phyloP scores from a whole-genome alignment of 1,284 basidiomycete genomes.

The Porogramme epimiltina region DNA sequence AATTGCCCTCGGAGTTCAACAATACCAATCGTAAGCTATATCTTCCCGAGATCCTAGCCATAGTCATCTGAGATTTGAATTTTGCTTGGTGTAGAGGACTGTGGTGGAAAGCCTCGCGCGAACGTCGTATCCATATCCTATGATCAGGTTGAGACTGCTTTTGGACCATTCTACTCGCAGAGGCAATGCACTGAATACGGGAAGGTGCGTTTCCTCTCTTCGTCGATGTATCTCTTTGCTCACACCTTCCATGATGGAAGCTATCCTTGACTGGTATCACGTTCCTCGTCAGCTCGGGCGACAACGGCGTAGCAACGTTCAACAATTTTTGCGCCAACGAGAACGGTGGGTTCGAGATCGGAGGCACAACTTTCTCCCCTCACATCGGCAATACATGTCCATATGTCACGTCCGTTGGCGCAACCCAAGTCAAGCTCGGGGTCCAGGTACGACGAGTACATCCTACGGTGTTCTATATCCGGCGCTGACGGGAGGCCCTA shows the following conservation, averaged over 20 bases:
- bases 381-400: conserved; percentile 32
- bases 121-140: conserved; percentile 60
- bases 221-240: neutral
- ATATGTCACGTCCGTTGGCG: conserved; percentile 27
- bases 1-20: conserved; percentile 20
- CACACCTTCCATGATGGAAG: conserved; percentile 25
- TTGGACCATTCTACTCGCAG: conserved; percentile 43
- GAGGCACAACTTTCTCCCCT: conserved; percentile 17
- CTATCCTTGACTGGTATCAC: conserved; percentile 49
- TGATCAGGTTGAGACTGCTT: conserved; percentile 44
- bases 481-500: neutral
- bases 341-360: conserved; percentile 29
- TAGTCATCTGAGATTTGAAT: neutral
- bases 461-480: neutral
- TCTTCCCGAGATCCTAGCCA: neutral
- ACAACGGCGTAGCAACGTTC: conserved; percentile 54
- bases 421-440: conserved; percentile 21
- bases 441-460: conserved; percentile 20
- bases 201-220: conserved; percentile 24
- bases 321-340: conserved; percentile 41
- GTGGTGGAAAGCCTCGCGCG: conserved; percentile 51
- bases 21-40: neutral
- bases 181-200: conserved; percentile 61
- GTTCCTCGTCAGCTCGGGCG: conserved; percentile 54
- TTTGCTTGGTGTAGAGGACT: conserved; percentile 31